phyloP scores from a whole-genome alignment of 306 rosid genomes.

The Rubus parviflorus region DNA sequence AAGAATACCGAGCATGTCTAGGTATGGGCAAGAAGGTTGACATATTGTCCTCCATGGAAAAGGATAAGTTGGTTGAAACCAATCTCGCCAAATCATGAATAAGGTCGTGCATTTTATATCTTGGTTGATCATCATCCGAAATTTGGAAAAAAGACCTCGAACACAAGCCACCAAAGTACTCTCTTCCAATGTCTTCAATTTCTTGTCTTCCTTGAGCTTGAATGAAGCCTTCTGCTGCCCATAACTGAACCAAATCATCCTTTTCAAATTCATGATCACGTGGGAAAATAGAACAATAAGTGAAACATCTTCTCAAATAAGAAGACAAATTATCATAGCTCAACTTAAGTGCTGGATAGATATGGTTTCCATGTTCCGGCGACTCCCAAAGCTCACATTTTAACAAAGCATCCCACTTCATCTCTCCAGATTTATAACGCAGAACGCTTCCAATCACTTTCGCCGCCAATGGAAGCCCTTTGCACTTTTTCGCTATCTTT shows the following conservation, averaged over 20 bases:
- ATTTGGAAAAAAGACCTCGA: constrained; percentile 38
- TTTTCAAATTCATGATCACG: constrained; percentile 27
- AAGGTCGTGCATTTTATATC: constrained; percentile 36
- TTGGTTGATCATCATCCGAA: neutral
- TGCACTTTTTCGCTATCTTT: constrained; percentile 28
- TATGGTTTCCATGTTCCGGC: neutral
- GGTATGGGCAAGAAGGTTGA: constrained; percentile 4
- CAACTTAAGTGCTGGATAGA: constrained; percentile 23
- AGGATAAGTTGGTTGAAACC: constrained; percentile 5
- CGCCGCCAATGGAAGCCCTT: constrained; percentile 28
- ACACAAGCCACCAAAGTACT: constrained; percentile 31
- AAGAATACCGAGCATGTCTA: constrained; percentile 18
- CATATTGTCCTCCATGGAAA: constrained; percentile 19
- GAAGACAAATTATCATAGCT: constrained; percentile 29
- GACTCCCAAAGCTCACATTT: constrained; percentile 29
- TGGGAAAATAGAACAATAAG: constrained; percentile 36
- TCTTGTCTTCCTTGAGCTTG: neutral
- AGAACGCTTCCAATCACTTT: constrained; percentile 31
- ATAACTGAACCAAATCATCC: constrained; percentile 24
- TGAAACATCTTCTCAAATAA: constrained; percentile 25
- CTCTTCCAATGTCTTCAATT: constrained; percentile 26
- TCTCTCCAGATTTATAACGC: constrained; percentile 19
- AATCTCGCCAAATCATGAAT: constrained; percentile 37
- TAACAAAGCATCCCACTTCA: constrained; percentile 13
- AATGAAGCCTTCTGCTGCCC: constrained; percentile 50